Evolutionary conservation across 208 protist genomes (phyloP).

Genomic region (Trypanosoma mega): DNA sequence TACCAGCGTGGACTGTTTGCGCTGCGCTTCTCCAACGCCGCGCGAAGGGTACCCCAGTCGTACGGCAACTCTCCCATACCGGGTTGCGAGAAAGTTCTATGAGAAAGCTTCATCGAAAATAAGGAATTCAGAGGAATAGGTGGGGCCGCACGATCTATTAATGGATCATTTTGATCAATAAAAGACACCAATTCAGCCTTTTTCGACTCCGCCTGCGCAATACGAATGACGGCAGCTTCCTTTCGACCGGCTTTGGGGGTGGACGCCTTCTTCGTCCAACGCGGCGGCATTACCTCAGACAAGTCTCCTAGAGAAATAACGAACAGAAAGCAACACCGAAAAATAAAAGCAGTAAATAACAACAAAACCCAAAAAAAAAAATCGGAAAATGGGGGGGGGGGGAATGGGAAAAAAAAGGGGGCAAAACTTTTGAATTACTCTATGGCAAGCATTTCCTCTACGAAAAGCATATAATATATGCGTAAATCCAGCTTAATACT

Average conservation of each 20-base stretch:
- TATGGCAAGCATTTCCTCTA: background rate
- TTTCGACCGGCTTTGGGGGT: background rate
- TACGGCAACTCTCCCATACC: constrained; percentile 38
- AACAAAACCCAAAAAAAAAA: background rate
- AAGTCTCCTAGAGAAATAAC: constrained; percentile 20
- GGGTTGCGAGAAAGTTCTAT: constrained; percentile 46
- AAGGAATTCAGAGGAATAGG: constrained; percentile 59
- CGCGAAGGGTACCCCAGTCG: constrained; percentile 70
- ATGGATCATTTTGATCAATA: constrained; percentile 61
- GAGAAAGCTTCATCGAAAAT: constrained; percentile 45
- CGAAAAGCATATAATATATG: too few relatives aligned
- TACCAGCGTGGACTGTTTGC: constrained; percentile 79
- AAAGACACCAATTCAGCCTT: constrained; percentile 34
- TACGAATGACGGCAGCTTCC: constrained; percentile 25
- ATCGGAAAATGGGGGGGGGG: background rate
- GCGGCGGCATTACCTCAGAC: constrained; percentile 30
- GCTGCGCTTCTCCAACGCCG: constrained; percentile 49
- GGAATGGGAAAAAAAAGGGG: constrained; percentile 4
- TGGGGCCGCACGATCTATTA: constrained; percentile 40
- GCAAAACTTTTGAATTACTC: background rate
- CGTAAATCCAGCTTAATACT: too few relatives aligned
- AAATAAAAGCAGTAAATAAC: constrained; percentile 12
- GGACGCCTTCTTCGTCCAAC: constrained; percentile 28
- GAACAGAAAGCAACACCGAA: background rate
- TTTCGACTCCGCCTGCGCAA: constrained; percentile 32